These are phyloP conservation scores for Claviceps sorghi DNA, from an alignment of 2,329 filamentous ascomycete genomes.

Conservation along the genomic window DNA sequence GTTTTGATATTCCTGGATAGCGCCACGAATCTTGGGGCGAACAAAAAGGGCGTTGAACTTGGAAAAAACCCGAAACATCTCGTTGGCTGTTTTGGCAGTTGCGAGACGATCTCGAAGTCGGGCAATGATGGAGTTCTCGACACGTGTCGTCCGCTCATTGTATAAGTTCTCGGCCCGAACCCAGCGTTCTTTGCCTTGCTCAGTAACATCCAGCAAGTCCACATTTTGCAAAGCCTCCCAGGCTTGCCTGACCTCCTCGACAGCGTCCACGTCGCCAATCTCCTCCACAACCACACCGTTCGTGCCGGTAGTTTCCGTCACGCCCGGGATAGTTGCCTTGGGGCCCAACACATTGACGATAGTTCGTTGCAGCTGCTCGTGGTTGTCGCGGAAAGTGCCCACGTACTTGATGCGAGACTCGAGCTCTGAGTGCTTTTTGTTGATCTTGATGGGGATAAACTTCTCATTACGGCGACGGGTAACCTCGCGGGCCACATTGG, in stretches of 20 bases:
- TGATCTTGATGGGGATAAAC: conserved; percentile 97
- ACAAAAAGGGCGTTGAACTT: conserved; percentile 99
- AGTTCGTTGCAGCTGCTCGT: conserved; percentile 91
- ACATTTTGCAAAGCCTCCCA: conserved; percentile 92
- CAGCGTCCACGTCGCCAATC: conserved; percentile 91
- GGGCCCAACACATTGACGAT: conserved; percentile 94
- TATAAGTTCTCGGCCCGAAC: conserved; percentile 89
- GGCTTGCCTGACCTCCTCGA: conserved; percentile 88
- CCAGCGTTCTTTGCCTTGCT: conserved; percentile 82
- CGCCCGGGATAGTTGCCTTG: conserved; percentile 41
- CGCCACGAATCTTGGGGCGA: conserved; percentile 94
- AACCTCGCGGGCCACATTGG: conserved; percentile 89
- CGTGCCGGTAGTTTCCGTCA: conserved; percentile 33
- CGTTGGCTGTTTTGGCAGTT: conserved; percentile 91
- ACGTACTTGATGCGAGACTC: conserved; percentile 90
- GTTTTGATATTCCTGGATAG: conserved; percentile 95
- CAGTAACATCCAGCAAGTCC: conserved; percentile 81
- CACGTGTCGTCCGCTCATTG: conserved; percentile 90
- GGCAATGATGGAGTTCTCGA: conserved; percentile 98
- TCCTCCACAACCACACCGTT: conserved; percentile 72
- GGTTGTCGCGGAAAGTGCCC: conserved; percentile 85
- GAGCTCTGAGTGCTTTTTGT: conserved; percentile 71
- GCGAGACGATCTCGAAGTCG: conserved; percentile 81
- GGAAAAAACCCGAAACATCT: conserved; percentile 99
- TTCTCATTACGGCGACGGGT: conserved; percentile 89